Conservation (phyloP, 129 eudicot genomes). For the Arctium lappa region DNA sequence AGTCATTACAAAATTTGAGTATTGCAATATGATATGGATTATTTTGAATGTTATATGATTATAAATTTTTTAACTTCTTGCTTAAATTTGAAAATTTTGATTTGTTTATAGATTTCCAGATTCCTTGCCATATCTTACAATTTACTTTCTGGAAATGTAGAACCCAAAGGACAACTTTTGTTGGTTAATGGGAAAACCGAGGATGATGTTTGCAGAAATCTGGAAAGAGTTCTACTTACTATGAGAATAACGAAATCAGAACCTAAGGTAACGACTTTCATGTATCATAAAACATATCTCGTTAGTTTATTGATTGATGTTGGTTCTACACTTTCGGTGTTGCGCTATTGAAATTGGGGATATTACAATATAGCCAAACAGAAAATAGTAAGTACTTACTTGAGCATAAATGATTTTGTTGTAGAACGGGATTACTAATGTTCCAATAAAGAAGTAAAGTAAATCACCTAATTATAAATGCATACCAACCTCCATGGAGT, state of each 20-base stretch:
- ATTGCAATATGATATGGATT: not conserved
- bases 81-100: not conserved
- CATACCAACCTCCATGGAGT: not conserved
- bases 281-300: not conserved
- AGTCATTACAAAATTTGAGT: not conserved
- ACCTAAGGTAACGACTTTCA: constrained; percentile 61
- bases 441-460: not conserved
- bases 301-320: not conserved
- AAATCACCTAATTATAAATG: not conserved
- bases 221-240: constrained; percentile 91
- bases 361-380: not conserved
- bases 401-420: not conserved
- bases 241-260: constrained; percentile 89
- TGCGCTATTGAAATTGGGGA: not conserved
- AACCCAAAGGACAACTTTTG: constrained; percentile 95
- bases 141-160: constrained; percentile 32
- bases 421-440: not conserved
- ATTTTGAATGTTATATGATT: not conserved
- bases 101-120: not conserved
- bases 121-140: constrained; percentile 5
- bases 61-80: not conserved
- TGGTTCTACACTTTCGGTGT: constrained; percentile 7
- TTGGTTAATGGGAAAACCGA: constrained; percentile 84
- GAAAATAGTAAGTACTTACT: not conserved
- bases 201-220: constrained; percentile 90